Evolutionary conservation across 2,329 filamentous ascomycete genomes (phyloP).

Genomic region (Penicillium sp.): DNA sequence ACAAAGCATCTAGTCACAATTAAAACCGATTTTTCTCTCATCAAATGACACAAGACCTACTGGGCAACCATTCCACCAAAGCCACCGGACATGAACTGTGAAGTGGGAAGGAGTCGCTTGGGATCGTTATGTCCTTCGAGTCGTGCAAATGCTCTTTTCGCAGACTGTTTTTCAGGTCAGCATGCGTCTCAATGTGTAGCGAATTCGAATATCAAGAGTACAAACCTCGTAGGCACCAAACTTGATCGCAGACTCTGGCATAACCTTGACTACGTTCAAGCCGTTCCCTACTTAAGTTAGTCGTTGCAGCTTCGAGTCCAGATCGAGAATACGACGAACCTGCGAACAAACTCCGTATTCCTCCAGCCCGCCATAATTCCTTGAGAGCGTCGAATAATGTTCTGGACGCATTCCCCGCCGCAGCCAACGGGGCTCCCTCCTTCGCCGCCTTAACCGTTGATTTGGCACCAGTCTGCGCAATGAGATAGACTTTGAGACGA

Average conservation of each 20-base stretch:
- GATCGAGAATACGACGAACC: constrained; percentile 55
- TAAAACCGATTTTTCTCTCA: constrained; percentile 14
- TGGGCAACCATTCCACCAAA: constrained; percentile 92
- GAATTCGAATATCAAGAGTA: neutral
- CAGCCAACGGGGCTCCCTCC: constrained; percentile 64
- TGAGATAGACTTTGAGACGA: constrained; percentile 93
- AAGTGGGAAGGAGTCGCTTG: constrained; percentile 72
- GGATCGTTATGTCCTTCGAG: constrained; percentile 86
- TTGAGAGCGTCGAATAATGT: constrained; percentile 71
- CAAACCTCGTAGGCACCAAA: constrained; percentile 89
- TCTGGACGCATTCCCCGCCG: constrained; percentile 62
- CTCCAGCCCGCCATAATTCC: constrained; percentile 81
- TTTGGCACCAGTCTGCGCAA: constrained; percentile 74
- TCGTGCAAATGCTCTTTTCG: constrained; percentile 80
- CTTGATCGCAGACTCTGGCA: constrained; percentile 98
- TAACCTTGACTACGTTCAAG: constrained; percentile 93
- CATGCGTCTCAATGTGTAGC: neutral
- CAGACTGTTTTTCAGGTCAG: constrained; percentile 53
- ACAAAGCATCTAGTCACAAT: constrained; percentile 66
- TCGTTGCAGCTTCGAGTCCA: constrained; percentile 1
- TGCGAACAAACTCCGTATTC: constrained; percentile 85
- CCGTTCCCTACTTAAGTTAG: constrained; percentile 69
- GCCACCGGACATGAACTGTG: constrained; percentile 88
- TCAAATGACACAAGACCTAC: constrained; percentile 46
- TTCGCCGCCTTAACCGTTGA: constrained; percentile 65